A percentile compares a stretch with the other conserved stretches of the same genome.
Evolutionary conservation across 129 eudicot genomes (phyloP).

Genomic region (Smallanthus sonchifolius): DNA sequence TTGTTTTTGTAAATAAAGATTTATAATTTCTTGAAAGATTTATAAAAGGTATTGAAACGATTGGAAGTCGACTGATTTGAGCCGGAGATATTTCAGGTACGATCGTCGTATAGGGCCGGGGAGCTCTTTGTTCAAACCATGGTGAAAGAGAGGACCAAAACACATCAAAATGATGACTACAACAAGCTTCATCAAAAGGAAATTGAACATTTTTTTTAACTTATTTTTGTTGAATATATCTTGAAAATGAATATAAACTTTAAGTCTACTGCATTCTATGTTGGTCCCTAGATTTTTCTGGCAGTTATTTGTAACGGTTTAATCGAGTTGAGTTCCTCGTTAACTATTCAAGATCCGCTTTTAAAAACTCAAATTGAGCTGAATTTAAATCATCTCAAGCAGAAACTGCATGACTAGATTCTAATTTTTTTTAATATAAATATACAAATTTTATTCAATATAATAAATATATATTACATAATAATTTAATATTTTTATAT

Average conservation of each 20-base stretch:
- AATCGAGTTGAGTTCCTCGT: background rate
- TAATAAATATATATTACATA: too few relatives aligned
- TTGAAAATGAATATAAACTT: background rate
- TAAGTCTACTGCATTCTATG: background rate
- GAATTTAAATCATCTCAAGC: too few relatives aligned
- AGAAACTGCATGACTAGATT: too few relatives aligned
- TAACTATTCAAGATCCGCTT: background rate
- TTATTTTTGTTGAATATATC: background rate
- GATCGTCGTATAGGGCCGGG: slow-evolving; percentile 94
- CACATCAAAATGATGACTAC: slow-evolving; percentile 9
- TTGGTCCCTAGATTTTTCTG: too few relatives aligned
- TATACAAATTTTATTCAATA: too few relatives aligned
- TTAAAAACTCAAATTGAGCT: too few relatives aligned
- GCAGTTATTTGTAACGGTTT: background rate
- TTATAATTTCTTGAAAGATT: background rate
- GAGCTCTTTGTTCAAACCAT: slow-evolving; percentile 86
- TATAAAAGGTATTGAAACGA: background rate
- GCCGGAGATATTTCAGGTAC: slow-evolving; percentile 42
- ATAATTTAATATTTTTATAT: too few relatives aligned
- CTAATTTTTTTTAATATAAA: too few relatives aligned
- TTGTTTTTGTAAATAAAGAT: background rate
- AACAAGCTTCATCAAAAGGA: background rate
- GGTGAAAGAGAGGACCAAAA: slow-evolving; percentile 65
- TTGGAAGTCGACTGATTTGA: background rate
- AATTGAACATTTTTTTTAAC: background rate